Percentiles rank a stretch among this genome's conserved stretches.
Evolutionary conservation across 2,329 filamentous ascomycete genomes (phyloP).

Genomic region (Fusarium agapanthi): DNA sequence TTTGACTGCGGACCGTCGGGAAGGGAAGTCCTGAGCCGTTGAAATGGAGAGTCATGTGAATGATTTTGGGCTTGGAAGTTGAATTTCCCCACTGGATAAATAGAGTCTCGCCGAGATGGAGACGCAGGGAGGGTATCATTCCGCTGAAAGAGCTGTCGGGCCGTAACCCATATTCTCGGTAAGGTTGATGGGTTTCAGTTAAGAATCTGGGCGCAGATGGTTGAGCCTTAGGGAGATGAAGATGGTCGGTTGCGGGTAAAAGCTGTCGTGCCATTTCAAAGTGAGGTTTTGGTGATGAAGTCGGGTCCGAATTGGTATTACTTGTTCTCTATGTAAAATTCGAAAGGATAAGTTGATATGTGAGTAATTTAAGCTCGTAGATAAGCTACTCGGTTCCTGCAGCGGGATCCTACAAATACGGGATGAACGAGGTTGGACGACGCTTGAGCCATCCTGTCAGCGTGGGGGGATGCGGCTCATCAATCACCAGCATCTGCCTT

Average conservation of each 20-base stretch:
- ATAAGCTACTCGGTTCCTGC: neutral
- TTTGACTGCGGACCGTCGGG: neutral
- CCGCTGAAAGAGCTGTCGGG: neutral
- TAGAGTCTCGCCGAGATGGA: neutral
- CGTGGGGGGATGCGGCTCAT: neutral
- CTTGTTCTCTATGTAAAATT: rapidly evolving
- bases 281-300: neutral
- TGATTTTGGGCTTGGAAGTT: neutral
- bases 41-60: neutral
- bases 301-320: neutral
- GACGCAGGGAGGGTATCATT: neutral
- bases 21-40: neutral
- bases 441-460: neutral
- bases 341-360: neutral
- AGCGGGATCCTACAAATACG: neutral
- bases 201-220: neutral
- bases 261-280: neutral
- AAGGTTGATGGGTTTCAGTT: neutral
- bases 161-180: neutral
- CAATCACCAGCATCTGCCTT: neutral
- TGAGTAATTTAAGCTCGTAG: neutral
- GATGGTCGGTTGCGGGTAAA: neutral
- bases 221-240: neutral
- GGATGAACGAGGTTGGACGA: neutral
- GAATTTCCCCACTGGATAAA: neutral